Evolutionary conservation across 345 rosid species (phyloP).

Genomic region (Alliaria petiolata): DNA sequence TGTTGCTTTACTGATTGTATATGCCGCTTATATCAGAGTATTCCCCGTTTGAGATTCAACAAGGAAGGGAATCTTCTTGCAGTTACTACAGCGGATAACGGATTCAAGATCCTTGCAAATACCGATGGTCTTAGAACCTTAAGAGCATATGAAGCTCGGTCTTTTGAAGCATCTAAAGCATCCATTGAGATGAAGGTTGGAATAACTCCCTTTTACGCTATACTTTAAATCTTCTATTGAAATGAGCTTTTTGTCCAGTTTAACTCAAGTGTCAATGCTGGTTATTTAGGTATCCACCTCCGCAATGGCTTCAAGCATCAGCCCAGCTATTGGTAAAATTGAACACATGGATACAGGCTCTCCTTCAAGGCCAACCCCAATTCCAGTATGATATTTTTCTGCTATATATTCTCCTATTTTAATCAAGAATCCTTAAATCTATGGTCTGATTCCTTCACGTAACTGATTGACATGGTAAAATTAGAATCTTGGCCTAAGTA

Average conservation of each 20-base stretch:
- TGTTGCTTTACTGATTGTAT: slow-evolving; percentile 18
- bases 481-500: no score
- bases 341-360: slow-evolving; percentile 45
- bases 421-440: not conserved
- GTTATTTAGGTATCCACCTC: slow-evolving; percentile 41
- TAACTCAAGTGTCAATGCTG: slow-evolving; percentile 2
- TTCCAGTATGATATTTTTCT: slow-evolving; percentile 32
- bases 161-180: slow-evolving; percentile 47
- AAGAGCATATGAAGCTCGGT: slow-evolving; percentile 44
- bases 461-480: no score
- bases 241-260: not conserved
- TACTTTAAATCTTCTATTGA: not conserved
- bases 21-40: slow-evolving; percentile 31
- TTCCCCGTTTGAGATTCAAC: slow-evolving; percentile 68
- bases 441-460: not conserved
- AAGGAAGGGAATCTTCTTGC: slow-evolving; percentile 67
- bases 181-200: slow-evolving; percentile 31
- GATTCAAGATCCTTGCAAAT: slow-evolving; percentile 60
- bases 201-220: not conserved
- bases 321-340: slow-evolving; percentile 45
- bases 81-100: slow-evolving; percentile 59
- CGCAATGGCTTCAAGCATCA: slow-evolving; percentile 35
- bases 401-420: not conserved
- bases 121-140: slow-evolving; percentile 51
- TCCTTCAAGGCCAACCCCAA: slow-evolving; percentile 41